Evolutionary conservation across 2,329 filamentous ascomycete genomes (phyloP), one percentile per base, ranked within the genome.

Genomic region (Diaporthe longicolla): DNA sequence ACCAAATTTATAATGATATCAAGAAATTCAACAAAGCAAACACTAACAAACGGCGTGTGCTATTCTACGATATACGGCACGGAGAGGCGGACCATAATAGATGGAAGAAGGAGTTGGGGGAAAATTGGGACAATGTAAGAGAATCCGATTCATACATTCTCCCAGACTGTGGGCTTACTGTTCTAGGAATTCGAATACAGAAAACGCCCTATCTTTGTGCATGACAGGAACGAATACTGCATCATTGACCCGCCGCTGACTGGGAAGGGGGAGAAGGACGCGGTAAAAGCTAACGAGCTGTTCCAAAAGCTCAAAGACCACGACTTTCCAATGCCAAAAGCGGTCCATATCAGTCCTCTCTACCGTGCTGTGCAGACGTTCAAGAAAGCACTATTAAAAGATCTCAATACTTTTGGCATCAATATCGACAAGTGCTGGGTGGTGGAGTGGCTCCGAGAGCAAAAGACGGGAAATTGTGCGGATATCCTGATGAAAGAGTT

Each of bases 231-330:
- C 1, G 2, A 43, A 4, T 61, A 32, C 17, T 32, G 17, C 1
- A 29, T 32, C 17, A 32, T 63, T 11, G 59, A 63, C 40, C 59
- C 59, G 0, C 59, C 59, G 0, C 40, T 63, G 9, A 63, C 59
- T 9, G 24, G 0, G 2, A 10, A 13, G 24, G 40, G 59, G 8
- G 2, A 7, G 17, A 1, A 45, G 5, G 40, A 63, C 21, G 59
- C 59, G 1, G 3, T 4, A 1, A 5, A 15, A 5, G 17, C 40
- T 17, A 63, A 32, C 0, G 17, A 3, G 24, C 11, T 3, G 4
- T 45, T 45, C 9, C 9, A 10, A 4, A 19, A 29, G 24, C 37
- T 63, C 24, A 15, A 48, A 5, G 0, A 32, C 0, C 57, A 43
- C 11, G 17, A 4, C 3, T 63, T 45, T 26, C 37, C 40, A 17